Percentiles rank a stretch among this genome's conserved stretches.
These are phyloP conservation scores for Panellus pusillus DNA, from an alignment of 768 basidiomycete species.

Conservation along the genomic window DNA sequence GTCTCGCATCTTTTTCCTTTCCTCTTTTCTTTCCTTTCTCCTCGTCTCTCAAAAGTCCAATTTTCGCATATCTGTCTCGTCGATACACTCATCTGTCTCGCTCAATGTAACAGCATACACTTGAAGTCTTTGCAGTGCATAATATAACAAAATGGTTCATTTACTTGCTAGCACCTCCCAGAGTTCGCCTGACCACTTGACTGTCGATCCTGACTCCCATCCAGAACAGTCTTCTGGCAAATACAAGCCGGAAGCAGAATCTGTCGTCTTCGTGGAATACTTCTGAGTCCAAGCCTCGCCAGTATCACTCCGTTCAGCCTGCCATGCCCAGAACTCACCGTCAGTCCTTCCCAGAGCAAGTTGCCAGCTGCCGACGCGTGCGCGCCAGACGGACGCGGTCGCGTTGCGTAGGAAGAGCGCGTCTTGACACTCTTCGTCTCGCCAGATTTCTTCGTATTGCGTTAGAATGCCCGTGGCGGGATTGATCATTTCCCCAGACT, in stretches of 20 bases:
- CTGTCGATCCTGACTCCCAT: constrained; percentile 5
- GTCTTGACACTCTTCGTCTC: constrained; percentile 25
- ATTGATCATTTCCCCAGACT: constrained; percentile 35
- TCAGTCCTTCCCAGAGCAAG: constrained; percentile 8
- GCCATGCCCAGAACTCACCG: constrained; percentile 20
- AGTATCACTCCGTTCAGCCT: neutral
- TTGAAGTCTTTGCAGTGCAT: too few species aligned
- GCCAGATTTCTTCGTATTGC: constrained; percentile 35
- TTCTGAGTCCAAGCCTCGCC: constrained; percentile 1
- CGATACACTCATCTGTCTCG: constrained; percentile 22
- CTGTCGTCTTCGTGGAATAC: neutral
- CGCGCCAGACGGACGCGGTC: constrained; percentile 12
- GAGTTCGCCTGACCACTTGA: constrained; percentile 5
- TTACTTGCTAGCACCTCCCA: constrained; percentile 3
- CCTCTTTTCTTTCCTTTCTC: constrained; percentile 4
- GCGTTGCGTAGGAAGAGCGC: constrained; percentile 11
- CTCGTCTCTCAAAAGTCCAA: constrained; percentile 4
- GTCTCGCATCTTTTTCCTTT: neutral
- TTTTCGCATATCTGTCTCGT: constrained; percentile 13
- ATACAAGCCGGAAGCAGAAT: neutral
- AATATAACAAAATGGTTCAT: too few species aligned
- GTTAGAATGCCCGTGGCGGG: constrained; percentile 30
- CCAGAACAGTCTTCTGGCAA: constrained; percentile 1
- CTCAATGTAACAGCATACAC: constrained; percentile 13
- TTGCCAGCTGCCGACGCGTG: constrained; percentile 15